Percentiles rank a stretch among this genome's conserved stretches.
phyloP scores from a whole-genome alignment of 768 basidiomycete species.

The Mycena venus region DNA sequence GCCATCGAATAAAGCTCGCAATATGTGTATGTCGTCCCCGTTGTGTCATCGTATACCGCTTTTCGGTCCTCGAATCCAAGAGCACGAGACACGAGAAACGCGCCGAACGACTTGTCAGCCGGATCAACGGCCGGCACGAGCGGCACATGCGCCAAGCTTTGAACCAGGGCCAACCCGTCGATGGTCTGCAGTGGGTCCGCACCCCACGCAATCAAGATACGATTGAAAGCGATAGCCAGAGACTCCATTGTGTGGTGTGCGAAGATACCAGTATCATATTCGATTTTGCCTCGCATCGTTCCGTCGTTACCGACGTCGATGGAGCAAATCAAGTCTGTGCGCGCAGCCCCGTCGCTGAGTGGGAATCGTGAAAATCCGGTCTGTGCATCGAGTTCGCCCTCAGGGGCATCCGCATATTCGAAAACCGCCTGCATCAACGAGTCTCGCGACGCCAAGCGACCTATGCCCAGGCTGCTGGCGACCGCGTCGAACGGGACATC shows the following conservation, averaged over 20 bases:
- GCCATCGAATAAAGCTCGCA: constrained; percentile 4
- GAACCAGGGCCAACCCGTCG: background rate
- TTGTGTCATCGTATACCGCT: constrained; percentile 18
- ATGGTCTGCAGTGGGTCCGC: background rate
- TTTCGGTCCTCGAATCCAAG: background rate
- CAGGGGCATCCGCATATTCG: background rate
- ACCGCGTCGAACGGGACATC: constrained; percentile 10
- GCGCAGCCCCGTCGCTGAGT: constrained; percentile 5
- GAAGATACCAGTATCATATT: constrained; percentile 4
- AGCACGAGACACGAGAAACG: background rate
- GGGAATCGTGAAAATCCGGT: constrained; percentile 14
- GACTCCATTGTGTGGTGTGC: background rate
- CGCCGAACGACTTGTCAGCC: background rate
- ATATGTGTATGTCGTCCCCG: constrained; percentile 20
- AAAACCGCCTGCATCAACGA: constrained; percentile 2
- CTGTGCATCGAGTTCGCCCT: background rate
- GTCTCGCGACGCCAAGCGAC: constrained; percentile 9
- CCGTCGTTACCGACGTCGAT: constrained; percentile 9
- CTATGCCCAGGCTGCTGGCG: background rate
- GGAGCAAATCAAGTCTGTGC: constrained; percentile 11
- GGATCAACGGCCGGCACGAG: background rate
- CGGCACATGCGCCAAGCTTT: background rate
- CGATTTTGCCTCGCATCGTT: background rate
- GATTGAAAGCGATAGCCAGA: background rate
- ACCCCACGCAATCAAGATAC: background rate